Percentiles rank a stretch among this genome's conserved stretches.
Conservation (phyloP, 2,329 filamentous ascomycete species). For the Aspergillus viridinutans region DNA sequence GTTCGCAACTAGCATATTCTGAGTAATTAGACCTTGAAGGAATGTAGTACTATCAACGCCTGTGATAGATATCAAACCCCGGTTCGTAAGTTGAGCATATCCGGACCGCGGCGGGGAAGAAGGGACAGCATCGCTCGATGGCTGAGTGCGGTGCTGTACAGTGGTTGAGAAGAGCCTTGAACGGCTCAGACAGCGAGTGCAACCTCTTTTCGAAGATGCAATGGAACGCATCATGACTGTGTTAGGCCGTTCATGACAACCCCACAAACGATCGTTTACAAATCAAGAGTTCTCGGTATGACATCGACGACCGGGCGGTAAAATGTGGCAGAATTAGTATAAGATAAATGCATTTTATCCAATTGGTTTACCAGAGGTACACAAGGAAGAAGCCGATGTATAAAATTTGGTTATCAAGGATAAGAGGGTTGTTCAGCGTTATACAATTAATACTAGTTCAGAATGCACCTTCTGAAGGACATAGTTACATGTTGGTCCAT, state of each 20-base stretch:
- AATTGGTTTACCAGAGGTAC: neutral
- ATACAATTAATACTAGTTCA: neutral
- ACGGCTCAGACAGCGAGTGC: conserved; percentile 25
- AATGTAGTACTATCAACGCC: conserved; percentile 78
- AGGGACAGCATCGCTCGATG: conserved; percentile 21
- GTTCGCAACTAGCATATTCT: conserved; percentile 55
- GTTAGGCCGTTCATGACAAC: neutral
- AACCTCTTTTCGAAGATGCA: conserved; percentile 20
- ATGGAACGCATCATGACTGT: conserved; percentile 32
- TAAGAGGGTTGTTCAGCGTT: neutral
- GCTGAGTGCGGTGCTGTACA: conserved; percentile 12
- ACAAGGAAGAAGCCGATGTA: neutral
- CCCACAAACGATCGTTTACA: conserved; percentile 17
- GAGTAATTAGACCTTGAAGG: conserved; percentile 82
- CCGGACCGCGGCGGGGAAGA: conserved; percentile 40
- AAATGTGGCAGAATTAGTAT: conserved; percentile 16
- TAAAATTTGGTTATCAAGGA: neutral
- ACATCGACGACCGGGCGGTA: conserved; percentile 23
- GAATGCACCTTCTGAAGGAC: neutral
- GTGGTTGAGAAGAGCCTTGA: conserved; percentile 31
- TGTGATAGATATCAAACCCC: conserved; percentile 72
- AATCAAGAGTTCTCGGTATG: conserved; percentile 20
- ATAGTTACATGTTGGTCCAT: neutral
- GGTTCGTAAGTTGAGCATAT: conserved; percentile 58
- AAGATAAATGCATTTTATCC: neutral